A percentile compares a stretch with the other conserved stretches of the same genome.
These are phyloP conservation scores for Monotropa hypopitys DNA, from an alignment of 179 eudicot genomes.

Conservation along the genomic window DNA sequence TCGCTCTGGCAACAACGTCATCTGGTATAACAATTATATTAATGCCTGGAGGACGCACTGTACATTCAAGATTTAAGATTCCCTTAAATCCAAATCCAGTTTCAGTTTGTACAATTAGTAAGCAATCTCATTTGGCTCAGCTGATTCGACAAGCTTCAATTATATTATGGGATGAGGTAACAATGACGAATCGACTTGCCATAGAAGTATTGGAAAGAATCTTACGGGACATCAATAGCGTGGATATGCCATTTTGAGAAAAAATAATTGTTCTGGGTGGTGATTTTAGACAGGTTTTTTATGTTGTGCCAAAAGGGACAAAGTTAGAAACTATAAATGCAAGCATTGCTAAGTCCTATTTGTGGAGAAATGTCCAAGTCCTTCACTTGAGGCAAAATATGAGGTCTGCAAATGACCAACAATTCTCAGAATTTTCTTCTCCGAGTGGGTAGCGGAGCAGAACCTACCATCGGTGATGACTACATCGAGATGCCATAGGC, in stretches of 20 bases:
- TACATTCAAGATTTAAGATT: conserved; percentile 5
- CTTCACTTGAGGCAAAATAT: not conserved
- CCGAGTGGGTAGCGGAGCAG: not conserved
- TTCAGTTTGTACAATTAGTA: not conserved
- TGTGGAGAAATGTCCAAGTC: not conserved
- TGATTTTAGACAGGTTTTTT: not conserved
- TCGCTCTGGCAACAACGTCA: not conserved
- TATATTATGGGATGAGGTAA: conserved; percentile 2
- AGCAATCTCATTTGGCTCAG: not conserved
- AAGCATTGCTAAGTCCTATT: not conserved
- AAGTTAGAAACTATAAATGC: not conserved
- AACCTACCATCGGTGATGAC: not conserved
- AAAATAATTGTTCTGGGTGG: not conserved
- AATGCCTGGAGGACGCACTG: not conserved
- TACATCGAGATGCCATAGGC: not conserved
- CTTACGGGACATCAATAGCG: not conserved
- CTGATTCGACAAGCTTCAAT: not conserved
- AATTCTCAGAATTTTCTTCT: not conserved
- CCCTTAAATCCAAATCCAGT: not conserved
- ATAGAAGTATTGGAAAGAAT: not conserved
- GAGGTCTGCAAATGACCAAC: not conserved
- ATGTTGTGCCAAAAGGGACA: not conserved
- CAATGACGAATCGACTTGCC: not conserved
- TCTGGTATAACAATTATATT: not conserved
- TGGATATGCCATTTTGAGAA: not conserved